Evolutionary conservation across 2,329 filamentous ascomycete species (phyloP), one percentile per base, ranked within the genome.

Genomic region (Alternaria alternata): DNA sequence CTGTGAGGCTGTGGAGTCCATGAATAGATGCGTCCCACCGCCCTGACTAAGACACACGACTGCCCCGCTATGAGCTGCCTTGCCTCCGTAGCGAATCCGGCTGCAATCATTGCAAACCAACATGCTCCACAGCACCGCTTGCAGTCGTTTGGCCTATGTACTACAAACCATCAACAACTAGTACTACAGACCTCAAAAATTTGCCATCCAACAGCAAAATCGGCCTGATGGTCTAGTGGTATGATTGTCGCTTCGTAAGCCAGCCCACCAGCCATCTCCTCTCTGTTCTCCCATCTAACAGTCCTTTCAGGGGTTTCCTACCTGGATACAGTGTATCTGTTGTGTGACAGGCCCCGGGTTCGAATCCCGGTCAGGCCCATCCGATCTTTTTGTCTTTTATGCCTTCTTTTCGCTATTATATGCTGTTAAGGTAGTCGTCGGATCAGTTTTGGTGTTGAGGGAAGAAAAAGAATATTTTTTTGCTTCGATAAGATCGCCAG

Each of bases 301-400:
- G 36, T 12, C 32, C 7, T 7, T 20, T 6, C 14, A 49, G 54
- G 64, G 65, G 59, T 59, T 43, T 42, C n/a, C 55, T 22, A 36
- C 71, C 69, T 67, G 67, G 66, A 68, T 66, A 68, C 65, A 55
- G 59, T 58, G 60, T 61, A 59, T 63, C 66, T 66, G 64, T 68
- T 56, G 42, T 76, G 74, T 76, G 71, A 75, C 73, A 76, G 74
- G 73, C 72, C 74, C 74, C 74, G 74, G 74, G 74, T 76, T 76
- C 74, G 70, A 76, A 68, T 74, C 71, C 71, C 71, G 71, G 71
- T 66, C 67, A 71, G 67, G 71, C 71, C 71, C 69, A 14, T 34
- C 52, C 39, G 38, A 49, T 54, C 43, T 59, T 61, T 58, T 58
- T 61, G 32, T 7, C 46, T 7, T 36, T 16, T n/a, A 8, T 24